phyloP scores from a whole-genome alignment of 169 alveolate genomes.

The Plasmodium knowlesi region DNA sequence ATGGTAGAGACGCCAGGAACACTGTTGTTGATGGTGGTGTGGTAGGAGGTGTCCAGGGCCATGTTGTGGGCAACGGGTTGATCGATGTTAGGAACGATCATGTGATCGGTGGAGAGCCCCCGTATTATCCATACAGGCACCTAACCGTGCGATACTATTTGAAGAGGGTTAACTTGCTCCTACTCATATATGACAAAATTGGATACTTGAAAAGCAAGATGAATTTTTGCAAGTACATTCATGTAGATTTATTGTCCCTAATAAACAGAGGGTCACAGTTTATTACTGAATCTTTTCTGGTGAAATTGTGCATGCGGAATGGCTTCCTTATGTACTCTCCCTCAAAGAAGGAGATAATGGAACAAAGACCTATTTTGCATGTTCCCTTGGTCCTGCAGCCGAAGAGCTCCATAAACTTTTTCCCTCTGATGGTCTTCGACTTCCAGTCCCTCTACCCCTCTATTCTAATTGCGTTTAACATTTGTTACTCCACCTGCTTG shows the following conservation, averaged over 20 bases:
- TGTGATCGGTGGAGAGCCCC: not conserved
- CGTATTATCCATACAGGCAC: constrained; percentile 57
- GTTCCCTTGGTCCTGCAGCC: constrained; percentile 94
- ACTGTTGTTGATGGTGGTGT: not conserved
- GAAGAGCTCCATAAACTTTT: constrained; percentile 91
- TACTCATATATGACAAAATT: constrained; percentile 75
- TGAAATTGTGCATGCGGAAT: constrained; percentile 61
- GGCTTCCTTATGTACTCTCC: constrained; percentile 76
- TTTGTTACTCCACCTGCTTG: constrained; percentile 93
- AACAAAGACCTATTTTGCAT: constrained; percentile 86
- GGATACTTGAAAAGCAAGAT: constrained; percentile 70
- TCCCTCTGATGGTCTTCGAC: constrained; percentile 95
- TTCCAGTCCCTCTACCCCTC: constrained; percentile 97
- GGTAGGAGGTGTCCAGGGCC: not conserved
- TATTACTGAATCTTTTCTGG: constrained; percentile 76
- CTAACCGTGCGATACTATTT: constrained; percentile 59
- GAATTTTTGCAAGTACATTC: constrained; percentile 70
- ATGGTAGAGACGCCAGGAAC: not conserved
- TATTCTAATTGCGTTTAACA: constrained; percentile 96
- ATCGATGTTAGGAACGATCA: not conserved
- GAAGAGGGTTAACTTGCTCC: constrained; percentile 34
- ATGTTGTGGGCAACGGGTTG: too few relatives aligned
- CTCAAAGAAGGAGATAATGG: constrained; percentile 81
- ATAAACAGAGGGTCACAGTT: constrained; percentile 79
- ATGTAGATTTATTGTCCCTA: constrained; percentile 76